Base-by-base conservation (phyloP, 106 monocot genomes). In the Chionographis japonica region DNA sequence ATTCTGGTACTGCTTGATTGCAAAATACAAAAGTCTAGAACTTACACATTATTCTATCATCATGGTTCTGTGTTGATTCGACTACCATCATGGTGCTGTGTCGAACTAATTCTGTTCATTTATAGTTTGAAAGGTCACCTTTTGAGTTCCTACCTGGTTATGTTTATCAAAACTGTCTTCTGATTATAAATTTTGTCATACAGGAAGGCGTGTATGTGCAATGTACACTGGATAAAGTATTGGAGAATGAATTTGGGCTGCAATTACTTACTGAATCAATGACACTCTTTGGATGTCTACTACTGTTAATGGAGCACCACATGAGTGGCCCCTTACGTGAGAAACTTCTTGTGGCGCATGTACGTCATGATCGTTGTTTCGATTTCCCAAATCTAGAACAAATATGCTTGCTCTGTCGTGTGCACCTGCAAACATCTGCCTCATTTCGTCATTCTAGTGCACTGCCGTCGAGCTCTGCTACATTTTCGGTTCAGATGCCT, bases 291-390 rank as follows among this genome's bases (percentile, higher is more conserved):
- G 86, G 82, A 58, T 78, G 75, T 41, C 51, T 82, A 14, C 18
- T 82, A 20, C 52, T 86, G 58, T 40, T 86, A 62, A 78, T 86
- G 71, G 82, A 82, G 58, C 81, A 86, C 66, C 68, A 15, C 37
- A 75, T 82, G 40, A 36, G 59, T n/a, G 86, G 86, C 40, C 54
- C 60, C 17, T 50, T 79, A 57, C 66, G 82, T 10, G 86, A 86
- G 74, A 86, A 79, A 59, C 75, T 86, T 54, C 86, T 86, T 35
- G 75, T 86, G 57, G 78, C 81, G 36, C 65, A 86, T 72, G 36
- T 86, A 39, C 86, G 86, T 42, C 51, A 67, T 56, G 43, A 64
- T 40, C 63, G 14, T 37, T 67, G 60, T 63, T 78, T 71, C 56
- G 75, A 81, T 52, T 52, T 10, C 38, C 82, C 65, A 18, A 81